These are phyloP conservation scores for Poteriospumella lacustris DNA, from an alignment of 108 stramenopile species.

Conservation along the genomic window DNA sequence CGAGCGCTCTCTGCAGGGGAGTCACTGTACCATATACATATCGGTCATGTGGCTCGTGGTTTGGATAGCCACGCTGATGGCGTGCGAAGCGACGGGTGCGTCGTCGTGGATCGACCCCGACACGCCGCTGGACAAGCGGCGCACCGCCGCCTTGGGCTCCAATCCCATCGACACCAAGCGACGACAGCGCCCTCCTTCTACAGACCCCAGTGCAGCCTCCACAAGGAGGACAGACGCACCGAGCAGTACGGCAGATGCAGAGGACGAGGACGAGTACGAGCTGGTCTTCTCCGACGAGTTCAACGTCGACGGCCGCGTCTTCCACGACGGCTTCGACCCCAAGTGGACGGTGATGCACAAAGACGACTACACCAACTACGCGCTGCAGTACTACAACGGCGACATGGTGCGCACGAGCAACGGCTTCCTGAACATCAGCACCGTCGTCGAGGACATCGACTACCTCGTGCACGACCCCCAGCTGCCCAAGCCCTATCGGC, in stretches of 20 bases:
- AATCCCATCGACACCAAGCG: no score
- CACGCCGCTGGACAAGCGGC: no score
- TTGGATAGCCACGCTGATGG: no score
- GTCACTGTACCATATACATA: no score
- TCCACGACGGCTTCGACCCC: conserved; percentile 85
- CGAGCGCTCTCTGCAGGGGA: no score
- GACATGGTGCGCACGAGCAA: conserved; percentile 63
- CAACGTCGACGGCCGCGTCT: conserved; percentile 64
- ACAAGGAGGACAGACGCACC: no score
- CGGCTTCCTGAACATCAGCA: conserved; percentile 36
- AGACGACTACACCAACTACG: conserved; percentile 90
- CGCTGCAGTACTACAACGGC: conserved; percentile 80
- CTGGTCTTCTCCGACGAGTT: conserved; percentile 91
- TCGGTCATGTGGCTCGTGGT: no score
- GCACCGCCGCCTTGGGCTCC: no score
- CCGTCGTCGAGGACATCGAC: conserved; percentile 11
- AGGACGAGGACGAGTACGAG: conserved; percentile 24
- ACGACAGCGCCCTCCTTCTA: no score
- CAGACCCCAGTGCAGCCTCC: no score
- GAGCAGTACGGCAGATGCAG: no score
- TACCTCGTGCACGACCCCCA: neutral
- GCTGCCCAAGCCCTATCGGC: neutral
- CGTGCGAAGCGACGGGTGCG: no score
- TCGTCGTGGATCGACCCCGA: conserved; percentile 96
- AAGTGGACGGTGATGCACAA: conserved; percentile 92